Base-by-base conservation (phyloP, 2,329 filamentous ascomycete genomes). In the Bisporella sp. region DNA sequence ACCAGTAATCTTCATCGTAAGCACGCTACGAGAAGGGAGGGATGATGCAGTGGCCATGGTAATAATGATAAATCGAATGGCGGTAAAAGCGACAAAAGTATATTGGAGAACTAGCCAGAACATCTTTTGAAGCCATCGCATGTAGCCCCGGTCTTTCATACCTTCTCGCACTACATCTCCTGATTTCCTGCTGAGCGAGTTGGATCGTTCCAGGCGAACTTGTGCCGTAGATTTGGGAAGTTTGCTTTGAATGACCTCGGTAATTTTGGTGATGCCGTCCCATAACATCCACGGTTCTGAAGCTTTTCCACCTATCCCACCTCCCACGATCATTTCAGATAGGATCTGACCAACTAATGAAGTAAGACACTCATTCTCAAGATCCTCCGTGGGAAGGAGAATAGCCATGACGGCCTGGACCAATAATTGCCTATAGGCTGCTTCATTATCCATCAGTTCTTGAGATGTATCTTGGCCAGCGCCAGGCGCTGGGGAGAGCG, bases 271-370 rank as follows among this genome's bases (percentile, higher is more conserved):
- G 54, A 95, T 78, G 51, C 81, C 78, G 66, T 95, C 90, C 81
- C 86, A 96, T 58, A 97, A 69, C 62, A 96, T 78, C 88, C 89
- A 95, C 29, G 88, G 87, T 69, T 97, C 85, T 59, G 87, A 89
- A 40, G 87, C 77, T 66, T 86, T 95, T 62, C 85, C 87, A 61
- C 84, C 82, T 60, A 96, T 75, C 51, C 86, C 78, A 59, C 89
- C 90, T 55, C 89, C 89, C 57, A 99, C 75, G 55, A 97, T 88
- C 66, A 95, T 82, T 68, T 96, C 90, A 5, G 90, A 88, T 54
- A 97, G 76, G 57, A 97, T 87, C 69, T 96, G 89, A 49, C 84
- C 82, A 55, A 96, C 85, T 54, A 99, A 74, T 35, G 88, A 79
- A 50, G 87, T 85, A 61, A 97, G 74, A 66, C 89, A 95, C 48